Evolutionary conservation across 1,284 basidiomycete genomes (phyloP), one percentile per base, ranked within the genome.

Genomic region (Apiotrichum mycotoxinovorans): DNA sequence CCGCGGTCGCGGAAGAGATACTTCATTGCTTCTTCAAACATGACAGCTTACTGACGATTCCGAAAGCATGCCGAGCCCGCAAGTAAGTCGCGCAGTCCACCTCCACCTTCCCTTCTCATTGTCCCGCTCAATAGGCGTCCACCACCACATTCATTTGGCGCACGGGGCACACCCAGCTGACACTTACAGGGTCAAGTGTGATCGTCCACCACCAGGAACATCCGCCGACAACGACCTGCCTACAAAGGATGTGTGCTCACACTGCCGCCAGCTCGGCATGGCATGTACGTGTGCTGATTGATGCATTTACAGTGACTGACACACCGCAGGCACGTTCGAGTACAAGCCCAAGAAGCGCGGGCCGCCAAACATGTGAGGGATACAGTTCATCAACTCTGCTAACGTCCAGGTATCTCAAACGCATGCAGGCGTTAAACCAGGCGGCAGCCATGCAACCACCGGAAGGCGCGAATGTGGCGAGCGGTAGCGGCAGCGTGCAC

Each of bases 281-380:
- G 83, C 86, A 15, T 92, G 89, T 75, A 27, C 57, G 71, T 66
- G 25, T 5, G 18, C 20, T 14, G 25, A 35, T 52, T 14, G 17
- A 20, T 14, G 14, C 14, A 27, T 27, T 10, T 20, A 12, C 26
- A 22, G 12, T n/a, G 17, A 9, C 50, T 33, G 41, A 51, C 25
- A 14, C 35, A 8, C 37, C 3, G 20, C 52, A 75, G 73, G 73
- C 73, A 91, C 89, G 0, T 93, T 91, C 67, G 87, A 91, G 67
- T 92, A 92, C 73, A 88, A 89, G 74, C 90, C 90, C 18, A 91
- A 91, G 81, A 92, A 92, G 76, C 81, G 90, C 56, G 90, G 90
- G 0, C 90, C 90, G 4, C 90, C 89, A 1, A 92, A 92, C 74
- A 80, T 91, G 88, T 91, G 72, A 77, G 85, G 80, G 14, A 4